phyloP scores from a whole-genome alignment of 257 asterid species.

The Solanum dulcamara region DNA sequence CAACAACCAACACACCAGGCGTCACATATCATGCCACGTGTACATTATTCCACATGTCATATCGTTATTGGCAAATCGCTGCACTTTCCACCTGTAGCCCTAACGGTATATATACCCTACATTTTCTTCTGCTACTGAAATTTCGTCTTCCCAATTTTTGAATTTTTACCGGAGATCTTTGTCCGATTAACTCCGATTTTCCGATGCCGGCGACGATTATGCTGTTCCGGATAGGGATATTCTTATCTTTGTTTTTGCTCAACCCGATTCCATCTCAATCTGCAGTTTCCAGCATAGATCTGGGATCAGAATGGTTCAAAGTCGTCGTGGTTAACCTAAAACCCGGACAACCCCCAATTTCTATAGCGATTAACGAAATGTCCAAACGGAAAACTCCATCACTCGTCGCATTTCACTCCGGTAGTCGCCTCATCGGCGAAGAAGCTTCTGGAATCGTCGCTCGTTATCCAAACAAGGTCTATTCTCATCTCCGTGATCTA shows the following conservation, averaged over 20 bases:
- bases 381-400: constrained; percentile 92
- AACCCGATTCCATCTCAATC: constrained; percentile 41
- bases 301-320: constrained; percentile 92
- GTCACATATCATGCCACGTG: constrained; percentile 47
- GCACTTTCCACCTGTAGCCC: constrained; percentile 25
- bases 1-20: constrained; percentile 44
- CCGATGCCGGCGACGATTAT: background rate
- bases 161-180: background rate
- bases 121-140: background rate
- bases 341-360: constrained; percentile 86
- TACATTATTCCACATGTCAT: constrained; percentile 13
- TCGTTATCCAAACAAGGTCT: constrained; percentile 78
- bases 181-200: background rate
- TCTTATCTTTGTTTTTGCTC: constrained; percentile 23
- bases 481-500: constrained; percentile 53
- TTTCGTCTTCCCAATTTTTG: background rate
- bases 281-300: constrained; percentile 96
- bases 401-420: constrained; percentile 68
- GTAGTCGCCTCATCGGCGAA: constrained; percentile 74
- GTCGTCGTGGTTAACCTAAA: constrained; percentile 93
- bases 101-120: constrained; percentile 19
- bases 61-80: constrained; percentile 7
- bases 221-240: constrained; percentile 28
- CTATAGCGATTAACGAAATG: constrained; percentile 95
- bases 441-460: constrained; percentile 77